A percentile compares a stretch with the other conserved stretches of the same genome.
phyloP scores from a whole-genome alignment of 352 stramenopile genomes.

The Stephanocyclus meneghinianus region DNA sequence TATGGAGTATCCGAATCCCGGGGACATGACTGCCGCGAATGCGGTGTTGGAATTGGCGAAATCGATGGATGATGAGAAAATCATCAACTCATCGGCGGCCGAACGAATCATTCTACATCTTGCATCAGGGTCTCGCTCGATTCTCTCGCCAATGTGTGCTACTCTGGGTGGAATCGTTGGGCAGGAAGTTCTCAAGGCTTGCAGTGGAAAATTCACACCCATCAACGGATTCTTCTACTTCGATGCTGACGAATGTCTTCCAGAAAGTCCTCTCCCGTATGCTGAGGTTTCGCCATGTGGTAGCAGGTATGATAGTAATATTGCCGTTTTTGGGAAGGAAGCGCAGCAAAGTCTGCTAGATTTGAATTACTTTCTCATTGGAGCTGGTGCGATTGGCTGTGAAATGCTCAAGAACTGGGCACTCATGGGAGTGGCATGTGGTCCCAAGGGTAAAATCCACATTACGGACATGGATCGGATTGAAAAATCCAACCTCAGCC shows the following conservation, averaged over 20 bases:
- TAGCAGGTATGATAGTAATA: slow-evolving; percentile 77
- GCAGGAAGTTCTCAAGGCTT: slow-evolving; percentile 97
- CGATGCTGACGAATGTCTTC: slow-evolving; percentile 95
- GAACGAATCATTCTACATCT: slow-evolving; percentile 82
- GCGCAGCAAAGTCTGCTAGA: slow-evolving; percentile 75
- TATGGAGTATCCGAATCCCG: slow-evolving; percentile 86
- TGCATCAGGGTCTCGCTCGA: slow-evolving; percentile 86
- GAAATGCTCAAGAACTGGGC: slow-evolving; percentile 99
- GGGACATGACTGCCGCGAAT: slow-evolving; percentile 85
- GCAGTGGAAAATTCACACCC: slow-evolving; percentile 97
- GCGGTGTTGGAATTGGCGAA: slow-evolving; percentile 88
- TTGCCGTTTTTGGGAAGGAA: slow-evolving; percentile 79
- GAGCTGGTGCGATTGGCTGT: slow-evolving; percentile 98
- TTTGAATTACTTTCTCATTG: slow-evolving; percentile 92
- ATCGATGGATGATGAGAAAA: slow-evolving; percentile 81
- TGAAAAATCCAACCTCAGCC: slow-evolving; percentile 98
- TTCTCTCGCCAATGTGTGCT: slow-evolving; percentile 95
- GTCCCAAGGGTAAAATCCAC: slow-evolving; percentile 83
- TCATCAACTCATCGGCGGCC: slow-evolving; percentile 66
- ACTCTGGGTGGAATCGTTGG: slow-evolving; percentile 96
- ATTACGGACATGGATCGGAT: slow-evolving; percentile 99
- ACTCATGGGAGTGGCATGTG: slow-evolving; percentile 95
- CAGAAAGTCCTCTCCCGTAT: slow-evolving; percentile 81
- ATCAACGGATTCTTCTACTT: slow-evolving; percentile 99
- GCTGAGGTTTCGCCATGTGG: slow-evolving; percentile 62